Percentiles rank a stretch among this genome's conserved stretches.
Conservation (phyloP, 495 filamentous ascomycete species). For the Astrothelium subdiscretum region DNA sequence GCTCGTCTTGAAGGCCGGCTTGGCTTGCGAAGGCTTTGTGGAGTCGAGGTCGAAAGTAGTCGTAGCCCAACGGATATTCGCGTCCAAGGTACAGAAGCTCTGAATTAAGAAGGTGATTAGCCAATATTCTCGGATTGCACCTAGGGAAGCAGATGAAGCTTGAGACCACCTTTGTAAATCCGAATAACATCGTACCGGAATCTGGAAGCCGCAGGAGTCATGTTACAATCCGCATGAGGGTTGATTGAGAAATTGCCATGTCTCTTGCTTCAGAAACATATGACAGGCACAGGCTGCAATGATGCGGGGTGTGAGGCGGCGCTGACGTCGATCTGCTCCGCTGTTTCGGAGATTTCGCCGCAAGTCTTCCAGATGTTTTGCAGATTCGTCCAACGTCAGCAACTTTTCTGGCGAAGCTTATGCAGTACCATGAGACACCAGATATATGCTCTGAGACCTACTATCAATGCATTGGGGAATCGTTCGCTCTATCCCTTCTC, state of each 20-base stretch:
- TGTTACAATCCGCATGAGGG: constrained; percentile 28
- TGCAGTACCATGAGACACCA: not conserved
- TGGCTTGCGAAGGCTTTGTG: constrained; percentile 78
- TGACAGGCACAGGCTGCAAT: no score
- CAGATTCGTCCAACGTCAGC: not conserved
- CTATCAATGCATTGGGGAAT: not conserved
- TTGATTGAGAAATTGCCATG: no score
- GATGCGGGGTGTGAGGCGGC: not conserved
- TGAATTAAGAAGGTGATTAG: constrained; percentile 22
- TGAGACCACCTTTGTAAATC: constrained; percentile 75
- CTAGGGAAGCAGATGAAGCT: not conserved
- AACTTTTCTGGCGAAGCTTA: not conserved
- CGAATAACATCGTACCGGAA: constrained; percentile 72
- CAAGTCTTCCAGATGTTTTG: not conserved
- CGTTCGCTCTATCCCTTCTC: not conserved
- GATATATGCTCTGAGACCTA: not conserved
- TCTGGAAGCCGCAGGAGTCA: constrained; percentile 20
- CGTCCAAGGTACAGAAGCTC: constrained; percentile 76
- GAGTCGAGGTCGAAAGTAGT: constrained; percentile 68
- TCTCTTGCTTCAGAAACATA: no score
- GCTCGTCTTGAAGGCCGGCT: constrained; percentile 54
- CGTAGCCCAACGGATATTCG: constrained; percentile 78
- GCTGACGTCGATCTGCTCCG: not conserved
- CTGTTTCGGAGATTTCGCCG: not conserved
- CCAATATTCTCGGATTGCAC: not conserved